Base-by-base conservation (phyloP, 108 stramenopile species). In the Skeletonema tropicum region DNA sequence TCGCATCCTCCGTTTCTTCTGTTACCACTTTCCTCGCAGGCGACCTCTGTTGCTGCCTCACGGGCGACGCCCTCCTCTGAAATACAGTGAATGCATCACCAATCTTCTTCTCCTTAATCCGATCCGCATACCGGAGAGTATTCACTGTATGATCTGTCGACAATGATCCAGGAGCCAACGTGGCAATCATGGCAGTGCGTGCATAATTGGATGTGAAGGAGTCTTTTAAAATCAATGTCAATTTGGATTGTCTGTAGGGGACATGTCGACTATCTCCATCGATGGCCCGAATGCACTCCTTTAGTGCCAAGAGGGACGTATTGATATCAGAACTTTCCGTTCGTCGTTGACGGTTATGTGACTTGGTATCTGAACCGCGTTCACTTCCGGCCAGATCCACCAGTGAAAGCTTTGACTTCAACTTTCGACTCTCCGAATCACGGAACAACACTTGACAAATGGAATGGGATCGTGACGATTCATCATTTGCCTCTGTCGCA, bases 321-420 rank as follows among this genome's bases (percentile, higher is more conserved):
- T 99, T 99, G 80, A 99, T 99, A 33, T 98, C 98, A 10, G 98
- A 94, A 31, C 94, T 92, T 79, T 99, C 99, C 8, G 96, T 85
- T 2, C 98, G 84, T 31, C 98, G 75, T 71, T 97, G 97, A 14
- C 95, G 79, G 76, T 98, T 96, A 87, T 99, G 98, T 25, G 82
- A 83, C 77, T 97, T 98, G 29, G 98, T 98, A 76, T 99, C 98
- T 26, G 78, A 87, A 3, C 97, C 98, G 1, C 99, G 90, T 76
- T 99, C 99, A 61, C 87, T 90, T 3, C 98, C 99, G 0, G 99
- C 99, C 25, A 99, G 75, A 68, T 99, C 99, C 26, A 99, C 98
- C 49, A 99, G 75, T 45, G 84, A 87, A 0, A 99, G 82, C 74
- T 98, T 97, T 9, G 97, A 97, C 19, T 74, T 76, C 48, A 97